phyloP scores from a whole-genome alignment of 2,329 filamentous ascomycete genomes.

The Cladosporium velox region DNA sequence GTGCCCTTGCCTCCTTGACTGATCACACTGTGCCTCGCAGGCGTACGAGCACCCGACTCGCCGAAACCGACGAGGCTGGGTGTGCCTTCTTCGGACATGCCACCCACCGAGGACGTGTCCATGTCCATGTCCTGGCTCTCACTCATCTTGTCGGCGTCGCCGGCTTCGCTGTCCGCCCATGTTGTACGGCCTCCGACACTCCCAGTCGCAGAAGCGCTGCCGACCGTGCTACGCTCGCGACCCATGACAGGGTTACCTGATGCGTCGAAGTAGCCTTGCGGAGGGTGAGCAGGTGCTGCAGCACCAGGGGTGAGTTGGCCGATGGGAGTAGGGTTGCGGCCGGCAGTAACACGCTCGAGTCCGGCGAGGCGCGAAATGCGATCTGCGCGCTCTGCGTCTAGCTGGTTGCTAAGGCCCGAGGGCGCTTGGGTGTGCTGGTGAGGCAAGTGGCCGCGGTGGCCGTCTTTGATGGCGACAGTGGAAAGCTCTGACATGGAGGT shows the following conservation, averaged over 20 bases:
- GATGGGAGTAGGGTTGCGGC: slow-evolving; percentile 52
- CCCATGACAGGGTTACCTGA: slow-evolving; percentile 67
- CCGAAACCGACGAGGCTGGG: slow-evolving; percentile 89
- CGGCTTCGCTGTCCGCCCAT: slow-evolving; percentile 66
- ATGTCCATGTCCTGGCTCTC: slow-evolving; percentile 49
- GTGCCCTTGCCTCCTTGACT: slow-evolving; percentile 64
- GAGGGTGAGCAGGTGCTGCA: slow-evolving; percentile 49
- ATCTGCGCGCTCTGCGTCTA: slow-evolving; percentile 90
- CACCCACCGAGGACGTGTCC: slow-evolving; percentile 66
- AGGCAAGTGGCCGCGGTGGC: slow-evolving; percentile 78
- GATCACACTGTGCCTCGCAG: slow-evolving; percentile 65
- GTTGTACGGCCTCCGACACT: slow-evolving; percentile 69
- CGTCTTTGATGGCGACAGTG: slow-evolving; percentile 94
- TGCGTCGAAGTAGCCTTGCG: slow-evolving; percentile 75
- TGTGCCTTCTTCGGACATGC: slow-evolving; percentile 81
- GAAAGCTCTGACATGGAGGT: slow-evolving; percentile 90
- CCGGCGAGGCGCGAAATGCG: slow-evolving; percentile 92
- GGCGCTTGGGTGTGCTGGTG: slow-evolving; percentile 57
- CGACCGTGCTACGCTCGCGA: slow-evolving; percentile 81
- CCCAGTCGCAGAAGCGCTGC: slow-evolving; percentile 83
- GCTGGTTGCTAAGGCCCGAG: slow-evolving; percentile 58
- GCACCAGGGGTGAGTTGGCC: slow-evolving; percentile 51
- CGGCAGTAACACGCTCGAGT: slow-evolving; percentile 82
- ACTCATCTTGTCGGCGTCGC: slow-evolving; percentile 69
- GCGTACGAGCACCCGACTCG: slow-evolving; percentile 69